phyloP scores from a whole-genome alignment of 768 basidiomycete species.

The Termitomyces eurrhizus region DNA sequence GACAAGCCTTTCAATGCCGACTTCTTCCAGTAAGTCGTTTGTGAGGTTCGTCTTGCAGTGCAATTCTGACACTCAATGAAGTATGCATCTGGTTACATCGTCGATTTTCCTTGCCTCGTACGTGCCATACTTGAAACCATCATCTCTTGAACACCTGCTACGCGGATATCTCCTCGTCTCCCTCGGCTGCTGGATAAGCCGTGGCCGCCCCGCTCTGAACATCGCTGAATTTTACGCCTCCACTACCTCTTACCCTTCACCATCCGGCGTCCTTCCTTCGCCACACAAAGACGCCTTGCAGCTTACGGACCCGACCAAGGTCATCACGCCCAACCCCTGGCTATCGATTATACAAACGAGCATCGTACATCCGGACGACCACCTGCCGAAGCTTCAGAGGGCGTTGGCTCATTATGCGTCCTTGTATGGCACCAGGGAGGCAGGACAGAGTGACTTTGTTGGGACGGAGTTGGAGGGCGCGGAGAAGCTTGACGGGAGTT shows the following conservation, averaged over 20 bases:
- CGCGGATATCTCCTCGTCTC: slow-evolving; percentile 51
- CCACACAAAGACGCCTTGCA: slow-evolving; percentile 23
- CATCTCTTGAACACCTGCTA: slow-evolving; percentile 51
- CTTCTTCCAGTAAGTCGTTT: slow-evolving; percentile 18
- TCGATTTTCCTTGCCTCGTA: slow-evolving; percentile 56
- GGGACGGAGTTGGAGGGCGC: slow-evolving; percentile 38
- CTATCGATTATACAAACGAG: slow-evolving; percentile 50
- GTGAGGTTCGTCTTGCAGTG: neutral
- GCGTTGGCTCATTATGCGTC: slow-evolving; percentile 26
- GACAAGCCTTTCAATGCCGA: slow-evolving; percentile 20
- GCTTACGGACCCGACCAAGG: slow-evolving; percentile 26
- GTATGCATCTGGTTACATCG: slow-evolving; percentile 67
- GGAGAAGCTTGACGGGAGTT: slow-evolving; percentile 47
- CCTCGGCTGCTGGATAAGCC: slow-evolving; percentile 54
- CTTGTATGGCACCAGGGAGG: slow-evolving; percentile 28
- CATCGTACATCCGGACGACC: slow-evolving; percentile 57
- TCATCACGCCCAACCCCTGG: slow-evolving; percentile 54
- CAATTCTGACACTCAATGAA: slow-evolving; percentile 18
- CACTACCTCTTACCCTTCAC: slow-evolving; percentile 18
- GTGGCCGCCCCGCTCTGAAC: slow-evolving; percentile 49
- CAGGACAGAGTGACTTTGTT: slow-evolving; percentile 19
- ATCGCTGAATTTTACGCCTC: slow-evolving; percentile 44
- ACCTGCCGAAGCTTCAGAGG: slow-evolving; percentile 32
- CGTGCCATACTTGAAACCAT: slow-evolving; percentile 32
- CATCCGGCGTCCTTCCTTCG: slow-evolving; percentile 19